A percentile compares a stretch with the other conserved stretches of the same genome.
phyloP scores from a whole-genome alignment of 768 basidiomycete species.

The Leccinum disarticulatum region DNA sequence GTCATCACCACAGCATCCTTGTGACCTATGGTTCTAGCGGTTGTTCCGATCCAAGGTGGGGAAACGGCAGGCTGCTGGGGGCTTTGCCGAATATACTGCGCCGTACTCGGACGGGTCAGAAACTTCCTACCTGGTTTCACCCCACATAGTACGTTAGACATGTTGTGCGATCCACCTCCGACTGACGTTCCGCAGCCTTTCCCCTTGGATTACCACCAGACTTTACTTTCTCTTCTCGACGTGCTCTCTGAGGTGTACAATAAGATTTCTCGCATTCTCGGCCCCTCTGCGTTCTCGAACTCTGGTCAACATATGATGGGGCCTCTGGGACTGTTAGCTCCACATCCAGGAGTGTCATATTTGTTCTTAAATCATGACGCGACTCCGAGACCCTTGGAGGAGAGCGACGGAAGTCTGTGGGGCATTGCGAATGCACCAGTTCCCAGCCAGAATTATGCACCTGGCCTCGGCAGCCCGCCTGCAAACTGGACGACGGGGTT shows the following conservation, averaged over 20 bases:
- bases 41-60: slow-evolving; percentile 59
- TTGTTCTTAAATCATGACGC: slow-evolving; percentile 49
- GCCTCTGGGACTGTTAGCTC: slow-evolving; percentile 69
- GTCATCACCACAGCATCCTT: neutral
- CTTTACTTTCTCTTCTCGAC: slow-evolving; percentile 83
- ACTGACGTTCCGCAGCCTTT: slow-evolving; percentile 60
- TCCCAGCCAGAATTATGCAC: slow-evolving; percentile 29
- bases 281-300: slow-evolving; percentile 74
- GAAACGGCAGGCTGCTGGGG: slow-evolving; percentile 52
- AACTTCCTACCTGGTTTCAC: slow-evolving; percentile 67
- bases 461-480: slow-evolving; percentile 48
- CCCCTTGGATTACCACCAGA: slow-evolving; percentile 85
- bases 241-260: slow-evolving; percentile 88
- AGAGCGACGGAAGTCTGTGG: slow-evolving; percentile 63
- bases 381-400: slow-evolving; percentile 40
- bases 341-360: slow-evolving; percentile 82
- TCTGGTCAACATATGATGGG: slow-evolving; percentile 73
- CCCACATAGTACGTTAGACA: slow-evolving; percentile 63
- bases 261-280: slow-evolving; percentile 80
- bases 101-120: slow-evolving; percentile 62
- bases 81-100: slow-evolving; percentile 57
- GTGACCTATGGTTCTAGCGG: slow-evolving; percentile 37
- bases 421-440: slow-evolving; percentile 59
- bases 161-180: slow-evolving; percentile 1
- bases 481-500: slow-evolving; percentile 59